phyloP scores from a whole-genome alignment of 192 early-diverging fungal species.

The Piromyces sp. region DNA sequence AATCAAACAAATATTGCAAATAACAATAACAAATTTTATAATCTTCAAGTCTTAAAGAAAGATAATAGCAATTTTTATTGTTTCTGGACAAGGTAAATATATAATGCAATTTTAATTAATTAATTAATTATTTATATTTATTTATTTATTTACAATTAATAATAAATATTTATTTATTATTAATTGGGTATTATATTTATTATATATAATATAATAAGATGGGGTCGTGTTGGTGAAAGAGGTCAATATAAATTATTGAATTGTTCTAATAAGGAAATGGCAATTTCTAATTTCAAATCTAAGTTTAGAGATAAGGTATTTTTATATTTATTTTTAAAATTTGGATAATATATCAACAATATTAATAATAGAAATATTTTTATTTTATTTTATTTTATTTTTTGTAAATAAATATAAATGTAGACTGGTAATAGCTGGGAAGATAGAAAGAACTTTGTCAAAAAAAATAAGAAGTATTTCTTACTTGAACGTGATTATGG shows the following conservation, averaged over 20 bases:
- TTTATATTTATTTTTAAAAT: too few relatives aligned
- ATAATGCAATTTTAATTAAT: too few relatives aligned
- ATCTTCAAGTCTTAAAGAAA: conserved; percentile 38
- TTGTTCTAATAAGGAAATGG: conserved; percentile 1
- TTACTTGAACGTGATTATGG: conserved; percentile 49
- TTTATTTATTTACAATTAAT: too few relatives aligned
- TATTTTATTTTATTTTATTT: conserved; percentile 2
- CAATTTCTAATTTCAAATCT: conserved; percentile 21
- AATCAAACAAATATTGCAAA: conserved; percentile 47
- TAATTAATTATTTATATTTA: neutral
- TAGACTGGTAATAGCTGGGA: conserved; percentile 49
- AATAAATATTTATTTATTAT: too few relatives aligned
- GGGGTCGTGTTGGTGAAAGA: conserved; percentile 51
- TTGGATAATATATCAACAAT: too few relatives aligned
- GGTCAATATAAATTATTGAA: conserved; percentile 25
- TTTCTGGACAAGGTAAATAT: conserved; percentile 27
- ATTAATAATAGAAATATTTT: too few relatives aligned
- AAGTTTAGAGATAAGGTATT: conserved; percentile 44
- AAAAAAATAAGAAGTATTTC: conserved; percentile 34
- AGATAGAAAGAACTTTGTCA: conserved; percentile 29
- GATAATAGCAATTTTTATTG: conserved; percentile 16
- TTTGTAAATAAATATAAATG: neutral
- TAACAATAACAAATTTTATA: conserved; percentile 64
- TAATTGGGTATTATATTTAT: too few relatives aligned
- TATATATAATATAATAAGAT: conserved; percentile 15